A percentile compares a stretch with the other conserved stretches of the same genome.
Evolutionary conservation across 345 rosid genomes (phyloP).

Genomic region (Hevea brasiliensis): DNA sequence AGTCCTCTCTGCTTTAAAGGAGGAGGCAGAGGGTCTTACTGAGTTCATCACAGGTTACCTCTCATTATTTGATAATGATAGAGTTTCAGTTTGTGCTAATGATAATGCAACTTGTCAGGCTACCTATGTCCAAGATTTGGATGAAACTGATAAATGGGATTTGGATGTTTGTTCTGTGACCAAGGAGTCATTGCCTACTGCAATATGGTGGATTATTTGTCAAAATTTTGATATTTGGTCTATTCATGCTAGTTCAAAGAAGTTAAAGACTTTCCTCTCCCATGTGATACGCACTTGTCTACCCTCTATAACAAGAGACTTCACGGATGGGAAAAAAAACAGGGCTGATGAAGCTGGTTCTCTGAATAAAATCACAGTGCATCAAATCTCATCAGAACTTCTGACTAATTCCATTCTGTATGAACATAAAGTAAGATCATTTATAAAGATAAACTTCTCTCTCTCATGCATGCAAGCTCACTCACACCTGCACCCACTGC

Average conservation of each 20-base stretch:
- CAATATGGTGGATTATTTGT: constrained; percentile 75
- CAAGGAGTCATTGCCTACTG: constrained; percentile 54
- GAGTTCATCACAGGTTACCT: constrained; percentile 53
- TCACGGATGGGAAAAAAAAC: constrained; percentile 27
- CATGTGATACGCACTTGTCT: constrained; percentile 52
- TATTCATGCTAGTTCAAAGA: constrained; percentile 55
- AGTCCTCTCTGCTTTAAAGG: constrained; percentile 43
- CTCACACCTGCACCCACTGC: background rate
- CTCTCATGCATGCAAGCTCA: background rate
- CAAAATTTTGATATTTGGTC: constrained; percentile 81
- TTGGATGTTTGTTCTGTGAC: constrained; percentile 53
- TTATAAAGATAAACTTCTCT: background rate
- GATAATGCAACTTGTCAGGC: constrained; percentile 19
- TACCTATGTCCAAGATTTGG: constrained; percentile 26
- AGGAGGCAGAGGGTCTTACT: constrained; percentile 74
- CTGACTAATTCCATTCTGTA: constrained; percentile 57
- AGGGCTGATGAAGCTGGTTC: constrained; percentile 28
- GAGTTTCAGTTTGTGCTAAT: constrained; percentile 25
- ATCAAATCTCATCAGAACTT: constrained; percentile 61
- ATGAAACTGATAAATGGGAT: constrained; percentile 48
- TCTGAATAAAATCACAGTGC: constrained; percentile 40
- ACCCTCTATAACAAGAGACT: constrained; percentile 36
- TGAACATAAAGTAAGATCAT: constrained; percentile 61
- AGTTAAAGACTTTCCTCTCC: constrained; percentile 62
- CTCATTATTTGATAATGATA: constrained; percentile 34